Evolutionary conservation across 2,329 filamentous ascomycete species (phyloP), one percentile per base, ranked within the genome.

Genomic region (Epichloe coenophiala): DNA sequence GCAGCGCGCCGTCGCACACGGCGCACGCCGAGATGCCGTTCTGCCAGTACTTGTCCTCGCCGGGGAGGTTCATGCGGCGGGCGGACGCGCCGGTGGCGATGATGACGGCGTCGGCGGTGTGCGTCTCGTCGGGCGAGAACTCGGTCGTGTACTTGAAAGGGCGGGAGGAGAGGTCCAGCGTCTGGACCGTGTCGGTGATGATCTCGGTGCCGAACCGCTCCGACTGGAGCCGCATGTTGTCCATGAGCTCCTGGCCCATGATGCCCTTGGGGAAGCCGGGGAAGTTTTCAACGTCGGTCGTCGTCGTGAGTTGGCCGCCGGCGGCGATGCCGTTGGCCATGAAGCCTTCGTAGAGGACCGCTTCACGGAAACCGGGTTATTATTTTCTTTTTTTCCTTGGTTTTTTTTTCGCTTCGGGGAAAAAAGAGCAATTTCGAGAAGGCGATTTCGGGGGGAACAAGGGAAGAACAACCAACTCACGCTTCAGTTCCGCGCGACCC

Each of bases 231-330:
- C 86, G 85, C 91, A 98, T 97, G 68, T 84, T 80, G 59, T 96
- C 91, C 93, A 98, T 98, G 58, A 98, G 75, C 63, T 88, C 84
- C 51, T 78, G 71, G 58, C 93, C 93, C 70, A 88, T 86, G 66
- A 98, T 89, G 56, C 84, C 86, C 61, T 87, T 80, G 62, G 87
- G 86, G 73, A 97, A 98, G 45, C 93, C 93, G 27, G 93, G 71
- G 71, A 85, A 98, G 78, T 98, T 98, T 76, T 98, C 93, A 53
- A 98, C 83, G 59, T 98, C 94, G 62, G 95, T 97, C 50, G 93
- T 98, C 27, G 94, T 98, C 50, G 94, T 98, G 59, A 98, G 78
- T 76, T 98, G 93, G 52, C 93, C 93, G 59, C 93, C 93, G 43
- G 93, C 88, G 6, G 93, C 93, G 61, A 94, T 95, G 63, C 91